Evolutionary conservation across 2,329 filamentous ascomycete species (phyloP), one percentile per base, ranked within the genome.

Genomic region (Epichloe uncinata): DNA sequence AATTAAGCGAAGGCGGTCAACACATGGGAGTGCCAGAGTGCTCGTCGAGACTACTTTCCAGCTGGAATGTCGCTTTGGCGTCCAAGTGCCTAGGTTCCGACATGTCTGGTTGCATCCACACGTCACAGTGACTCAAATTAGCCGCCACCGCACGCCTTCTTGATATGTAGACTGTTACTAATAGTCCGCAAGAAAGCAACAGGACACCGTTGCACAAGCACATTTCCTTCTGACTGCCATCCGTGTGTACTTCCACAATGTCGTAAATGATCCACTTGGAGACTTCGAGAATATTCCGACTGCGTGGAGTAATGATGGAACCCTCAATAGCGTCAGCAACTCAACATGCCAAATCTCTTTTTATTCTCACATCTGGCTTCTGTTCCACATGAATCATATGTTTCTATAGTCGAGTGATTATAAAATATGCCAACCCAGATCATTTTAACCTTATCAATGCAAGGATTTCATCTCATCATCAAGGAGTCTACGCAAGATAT

Each of bases 221-320:
- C 18, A 18, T 18, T 26, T 16, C 16, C 16, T 16, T 16, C 16
- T 16, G 16, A 16, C 16, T 16, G 16, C 16, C 16, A 16, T 16
- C 16, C 16, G 16, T 16, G 16, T 16, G 16, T 16, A 43, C 12
- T 6, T 20, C 12, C 20, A 33, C 20, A 16, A 30, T 30, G 4
- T 45, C 15, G 20, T 45, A 15, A 15, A 12, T 35, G n/a, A n/a
- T 45, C 15, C 35, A 13, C 16, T 37, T 47, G 45, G 49, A 11
- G 16, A 42, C 43, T 60, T 60, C 57, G 56, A 59, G 57, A 61
- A 61, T 56, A 58, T 61, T 61, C 59, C 54, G 46, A 50, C 13
- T 18, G 43, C 37, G 11, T 30, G 26, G 26, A 30, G 26, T 15
- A 20, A 47, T 30, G 20, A 36, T 37, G 20, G 3, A 34, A 13